Conservation (phyloP, 1,139 yeast genomes). For the Entelexis paramagnoliae region DNA sequence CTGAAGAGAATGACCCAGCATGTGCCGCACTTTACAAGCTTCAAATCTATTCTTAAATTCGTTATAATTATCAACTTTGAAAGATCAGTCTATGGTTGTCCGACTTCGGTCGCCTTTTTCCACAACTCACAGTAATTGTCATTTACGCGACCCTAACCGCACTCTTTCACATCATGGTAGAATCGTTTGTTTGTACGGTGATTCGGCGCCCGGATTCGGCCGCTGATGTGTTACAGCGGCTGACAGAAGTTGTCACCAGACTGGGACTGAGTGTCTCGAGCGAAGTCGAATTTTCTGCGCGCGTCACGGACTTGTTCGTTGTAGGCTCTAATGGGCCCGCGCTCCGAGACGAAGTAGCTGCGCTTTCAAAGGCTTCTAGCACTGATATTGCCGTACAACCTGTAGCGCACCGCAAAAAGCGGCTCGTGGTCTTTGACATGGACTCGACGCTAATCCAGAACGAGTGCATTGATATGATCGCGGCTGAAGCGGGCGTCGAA, state of each 20-base stretch:
- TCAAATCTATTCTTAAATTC: not conserved
- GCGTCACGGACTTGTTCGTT: not conserved
- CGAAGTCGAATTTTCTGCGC: not conserved
- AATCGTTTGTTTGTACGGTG: slow-evolving; percentile 4
- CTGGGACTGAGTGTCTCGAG: not conserved
- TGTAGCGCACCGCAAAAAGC: not conserved
- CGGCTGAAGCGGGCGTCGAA: slow-evolving; percentile 75
- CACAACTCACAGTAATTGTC: too few relatives aligned
- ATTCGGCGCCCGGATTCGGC: slow-evolving; percentile 1
- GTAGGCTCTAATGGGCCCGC: not conserved
- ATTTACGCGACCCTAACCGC: slow-evolving; percentile 4
- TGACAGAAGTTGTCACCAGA: not conserved
- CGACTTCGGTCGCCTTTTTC: too few relatives aligned
- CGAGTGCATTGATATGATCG: slow-evolving; percentile 92
- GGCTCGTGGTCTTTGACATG: slow-evolving; percentile 87
- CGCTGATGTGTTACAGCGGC: not conserved
- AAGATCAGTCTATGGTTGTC: too few relatives aligned
- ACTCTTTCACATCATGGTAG: not conserved
- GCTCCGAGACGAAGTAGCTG: not conserved
- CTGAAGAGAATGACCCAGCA: not conserved
- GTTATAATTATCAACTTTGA: not conserved
- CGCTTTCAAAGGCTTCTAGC: not conserved
- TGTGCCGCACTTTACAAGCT: not conserved
- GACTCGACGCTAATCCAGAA: slow-evolving; percentile 93
- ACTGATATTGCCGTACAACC: slow-evolving; percentile 4